Base-by-base conservation (phyloP, 2,329 filamentous ascomycete species). In the Mollisia scopiformis region DNA sequence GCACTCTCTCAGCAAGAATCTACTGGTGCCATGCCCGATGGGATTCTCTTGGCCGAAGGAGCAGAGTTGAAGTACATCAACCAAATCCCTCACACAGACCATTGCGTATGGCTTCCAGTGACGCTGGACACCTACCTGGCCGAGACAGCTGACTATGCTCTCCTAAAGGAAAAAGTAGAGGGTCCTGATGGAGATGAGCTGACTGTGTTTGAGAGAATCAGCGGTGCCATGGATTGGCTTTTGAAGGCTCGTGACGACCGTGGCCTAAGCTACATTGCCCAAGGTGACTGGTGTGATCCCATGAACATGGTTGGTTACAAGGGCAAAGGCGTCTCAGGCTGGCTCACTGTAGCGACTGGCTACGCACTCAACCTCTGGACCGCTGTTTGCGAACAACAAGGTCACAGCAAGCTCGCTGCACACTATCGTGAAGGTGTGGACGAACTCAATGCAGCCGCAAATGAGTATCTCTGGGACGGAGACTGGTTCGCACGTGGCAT, bases 281-380 rank as follows among this genome's bases (percentile, higher is more conserved):
- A 85, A 70, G 83, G 83, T 35, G 83, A 86, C 69, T 86, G 83
- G 83, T 86, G 83, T 65, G 83, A 85, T 62, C 83, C 83, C 3
- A 83, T 85, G 80, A 86, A 86, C 71, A 86, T 86, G 83, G 83
- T 84, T n/a, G 82, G 82, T 3, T 82, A 81, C 68, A 84, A 84
- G 69, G 83, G 83, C 39, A 77, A 79, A 56, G 83, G 83, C 25
- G 83, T 86, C 1, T 85, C 83, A 0, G 83, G 82, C 21, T 86
- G 83, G 83, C 77, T 85, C 33, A 85, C 83, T 0, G 75, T 85
- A 1, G 82, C 83, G 6, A 85, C 82, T 0, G 82, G 74, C 0
- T 83, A 81, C 65, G 81, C 83, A 0, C 73, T 82, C 23, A 80
- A 79, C 13, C 69, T 85, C 0, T 86, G 82, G 82, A 81, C 83